Conservation (phyloP, 805 yeast genomes). For the Metschnikowia sp. region DNA sequence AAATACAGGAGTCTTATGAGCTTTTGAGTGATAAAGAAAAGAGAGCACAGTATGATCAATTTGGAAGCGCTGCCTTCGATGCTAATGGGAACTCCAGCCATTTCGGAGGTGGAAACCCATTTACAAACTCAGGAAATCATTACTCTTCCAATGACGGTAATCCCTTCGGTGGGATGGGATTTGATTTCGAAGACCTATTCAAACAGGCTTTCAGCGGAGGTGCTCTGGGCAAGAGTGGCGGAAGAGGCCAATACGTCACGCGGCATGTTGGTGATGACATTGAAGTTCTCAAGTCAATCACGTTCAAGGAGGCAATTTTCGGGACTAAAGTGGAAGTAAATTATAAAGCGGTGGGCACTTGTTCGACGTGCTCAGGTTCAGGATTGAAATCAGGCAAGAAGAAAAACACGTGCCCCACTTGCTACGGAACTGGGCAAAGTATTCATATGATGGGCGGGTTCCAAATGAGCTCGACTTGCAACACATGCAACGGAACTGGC, state of each 20-base stretch:
- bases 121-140: slow-evolving; percentile 43
- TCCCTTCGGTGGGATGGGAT: slow-evolving; percentile 54
- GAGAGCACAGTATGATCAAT: slow-evolving; percentile 86
- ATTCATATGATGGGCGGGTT: slow-evolving; percentile 90
- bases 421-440: slow-evolving; percentile 92
- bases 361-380: slow-evolving; percentile 77
- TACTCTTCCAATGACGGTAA: slow-evolving; percentile 40
- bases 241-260: slow-evolving; percentile 52
- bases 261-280: slow-evolving; percentile 88
- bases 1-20: slow-evolving; percentile 92
- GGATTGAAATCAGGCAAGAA: slow-evolving; percentile 78
- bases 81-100: slow-evolving; percentile 52
- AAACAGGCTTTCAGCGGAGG: slow-evolving; percentile 48
- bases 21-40: slow-evolving; percentile 80
- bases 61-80: slow-evolving; percentile 83
- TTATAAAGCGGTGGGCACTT: slow-evolving; percentile 71
- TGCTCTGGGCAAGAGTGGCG: slow-evolving; percentile 27
- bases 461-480: slow-evolving; percentile 94
- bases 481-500: slow-evolving; percentile 84
- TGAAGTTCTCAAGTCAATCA: slow-evolving; percentile 69
- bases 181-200: slow-evolving; percentile 44
- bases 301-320: slow-evolving; percentile 83
- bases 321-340: slow-evolving; percentile 67
- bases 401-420: slow-evolving; percentile 75
- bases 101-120: slow-evolving; percentile 36